These are phyloP conservation scores for Chalciporus chontae DNA, from an alignment of 768 basidiomycete species.

Conservation along the genomic window DNA sequence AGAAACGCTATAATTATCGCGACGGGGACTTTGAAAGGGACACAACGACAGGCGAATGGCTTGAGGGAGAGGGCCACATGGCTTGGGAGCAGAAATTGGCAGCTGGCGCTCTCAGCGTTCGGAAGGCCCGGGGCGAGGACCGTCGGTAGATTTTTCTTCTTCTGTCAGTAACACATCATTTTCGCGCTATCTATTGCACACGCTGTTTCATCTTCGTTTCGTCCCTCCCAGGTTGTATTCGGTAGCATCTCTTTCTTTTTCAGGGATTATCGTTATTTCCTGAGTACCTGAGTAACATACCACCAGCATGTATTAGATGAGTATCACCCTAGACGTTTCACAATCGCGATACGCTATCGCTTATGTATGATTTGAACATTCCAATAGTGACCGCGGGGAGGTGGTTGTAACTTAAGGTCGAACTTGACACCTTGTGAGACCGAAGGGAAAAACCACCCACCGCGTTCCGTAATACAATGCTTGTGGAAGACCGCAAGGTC, in stretches of 20 bases:
- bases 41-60: constrained; percentile 60
- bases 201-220: not conserved
- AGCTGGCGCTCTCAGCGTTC: constrained; percentile 34
- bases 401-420: too few species aligned
- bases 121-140: constrained; percentile 37
- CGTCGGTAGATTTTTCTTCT: constrained; percentile 29
- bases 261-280: too few species aligned
- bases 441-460: too few species aligned
- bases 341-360: not conserved
- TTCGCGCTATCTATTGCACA: constrained; percentile 5
- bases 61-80: constrained; percentile 58
- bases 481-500: too few species aligned
- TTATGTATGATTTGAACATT: too few species aligned
- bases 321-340: not conserved
- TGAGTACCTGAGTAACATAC: too few species aligned
- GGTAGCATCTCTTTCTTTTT: not conserved
- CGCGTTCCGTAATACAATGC: too few species aligned
- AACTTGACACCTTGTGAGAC: too few species aligned
- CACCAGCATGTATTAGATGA: not conserved
- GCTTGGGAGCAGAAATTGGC: constrained; percentile 60
- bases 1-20: constrained; percentile 70
- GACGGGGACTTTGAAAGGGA: constrained; percentile 87
- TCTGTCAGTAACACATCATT: not conserved
- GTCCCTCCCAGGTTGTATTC: not conserved
- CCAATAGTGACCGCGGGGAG: too few species aligned